These are phyloP conservation scores for Beauveria brongniartii DNA, from an alignment of 2,329 filamentous ascomycete species.

Conservation along the genomic window DNA sequence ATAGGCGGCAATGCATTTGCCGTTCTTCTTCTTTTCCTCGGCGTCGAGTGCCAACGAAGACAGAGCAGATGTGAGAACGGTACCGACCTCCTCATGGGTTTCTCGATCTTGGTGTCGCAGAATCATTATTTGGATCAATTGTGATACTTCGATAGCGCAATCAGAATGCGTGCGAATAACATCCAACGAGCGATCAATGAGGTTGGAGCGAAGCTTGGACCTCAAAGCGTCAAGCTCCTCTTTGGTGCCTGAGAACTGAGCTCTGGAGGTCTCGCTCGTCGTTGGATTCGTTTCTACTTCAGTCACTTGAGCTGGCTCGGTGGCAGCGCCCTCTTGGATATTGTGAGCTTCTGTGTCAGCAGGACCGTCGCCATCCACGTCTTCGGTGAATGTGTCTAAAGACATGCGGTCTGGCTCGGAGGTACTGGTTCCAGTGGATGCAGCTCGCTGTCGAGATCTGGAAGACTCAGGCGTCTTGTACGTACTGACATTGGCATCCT, in stretches of 20 bases:
- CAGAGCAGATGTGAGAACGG: conserved; percentile 75
- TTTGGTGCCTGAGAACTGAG: conserved; percentile 34
- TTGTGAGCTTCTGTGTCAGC: conserved; percentile 14
- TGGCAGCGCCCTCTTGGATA: not conserved
- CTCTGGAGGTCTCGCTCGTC: not conserved
- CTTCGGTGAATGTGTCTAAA: conserved; percentile 25
- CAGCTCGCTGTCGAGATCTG: conserved; percentile 18
- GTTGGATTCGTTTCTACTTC: not conserved
- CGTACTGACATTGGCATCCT: conserved; percentile 50
- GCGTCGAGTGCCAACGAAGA: conserved; percentile 58
- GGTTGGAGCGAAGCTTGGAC: conserved; percentile 59
- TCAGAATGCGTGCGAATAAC: conserved; percentile 81
- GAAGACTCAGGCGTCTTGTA: conserved; percentile 25
- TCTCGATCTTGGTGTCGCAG: conserved; percentile 47
- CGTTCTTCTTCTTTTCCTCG: conserved; percentile 56
- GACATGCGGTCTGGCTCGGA: conserved; percentile 31
- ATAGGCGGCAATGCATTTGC: conserved; percentile 68
- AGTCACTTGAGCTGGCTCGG: not conserved
- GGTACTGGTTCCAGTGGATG: conserved; percentile 16
- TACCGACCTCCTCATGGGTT: conserved; percentile 63
- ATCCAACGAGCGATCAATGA: conserved; percentile 87
- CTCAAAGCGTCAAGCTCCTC: conserved; percentile 76
- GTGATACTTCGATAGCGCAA: conserved; percentile 83
- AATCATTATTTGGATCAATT: conserved; percentile 72
- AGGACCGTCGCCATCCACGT: conserved; percentile 20